phyloP scores from a whole-genome alignment of 2,329 filamentous ascomycete species.

The Aspergillus pseudoglaucus region DNA sequence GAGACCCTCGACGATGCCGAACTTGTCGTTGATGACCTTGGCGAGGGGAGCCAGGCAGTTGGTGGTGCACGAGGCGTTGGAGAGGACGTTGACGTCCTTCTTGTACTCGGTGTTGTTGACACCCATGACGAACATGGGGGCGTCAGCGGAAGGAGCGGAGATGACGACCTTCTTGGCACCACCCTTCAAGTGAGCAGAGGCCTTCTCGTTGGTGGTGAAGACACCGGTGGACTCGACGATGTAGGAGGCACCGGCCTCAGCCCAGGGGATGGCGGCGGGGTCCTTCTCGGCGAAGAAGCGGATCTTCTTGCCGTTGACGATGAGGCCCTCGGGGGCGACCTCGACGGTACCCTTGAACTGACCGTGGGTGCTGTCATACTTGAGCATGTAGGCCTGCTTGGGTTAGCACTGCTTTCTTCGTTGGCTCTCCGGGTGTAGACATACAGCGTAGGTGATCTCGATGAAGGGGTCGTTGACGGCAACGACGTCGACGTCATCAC shows the following conservation, averaged over 20 bases:
- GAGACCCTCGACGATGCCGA: slow-evolving; percentile 92
- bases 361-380: slow-evolving; percentile 97
- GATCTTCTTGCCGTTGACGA: slow-evolving; percentile 91
- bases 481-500: slow-evolving; percentile 82
- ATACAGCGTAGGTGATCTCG: slow-evolving; percentile 92
- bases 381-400: slow-evolving; percentile 91
- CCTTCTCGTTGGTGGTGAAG: slow-evolving; percentile 98
- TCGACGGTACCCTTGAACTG: slow-evolving; percentile 88
- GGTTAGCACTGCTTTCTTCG: not conserved
- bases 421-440: slow-evolving; percentile 37
- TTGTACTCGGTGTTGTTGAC: slow-evolving; percentile 96
- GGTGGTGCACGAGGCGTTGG: slow-evolving; percentile 99
- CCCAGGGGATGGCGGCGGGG: slow-evolving; percentile 85
- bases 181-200: slow-evolving; percentile 85
- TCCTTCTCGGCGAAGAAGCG: slow-evolving; percentile 92
- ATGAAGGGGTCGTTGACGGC: slow-evolving; percentile 99
- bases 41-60: slow-evolving; percentile 99
- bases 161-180: slow-evolving; percentile 96
- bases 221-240: slow-evolving; percentile 97
- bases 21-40: slow-evolving; percentile 99
- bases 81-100: slow-evolving; percentile 84
- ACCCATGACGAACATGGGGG: slow-evolving; percentile 99
- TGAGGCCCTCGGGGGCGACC: slow-evolving; percentile 64
- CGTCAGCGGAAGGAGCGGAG: slow-evolving; percentile 58
- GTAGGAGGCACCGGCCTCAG: slow-evolving; percentile 80